phyloP scores from a whole-genome alignment of 441 rosid genomes.

The Capsella rubella region DNA sequence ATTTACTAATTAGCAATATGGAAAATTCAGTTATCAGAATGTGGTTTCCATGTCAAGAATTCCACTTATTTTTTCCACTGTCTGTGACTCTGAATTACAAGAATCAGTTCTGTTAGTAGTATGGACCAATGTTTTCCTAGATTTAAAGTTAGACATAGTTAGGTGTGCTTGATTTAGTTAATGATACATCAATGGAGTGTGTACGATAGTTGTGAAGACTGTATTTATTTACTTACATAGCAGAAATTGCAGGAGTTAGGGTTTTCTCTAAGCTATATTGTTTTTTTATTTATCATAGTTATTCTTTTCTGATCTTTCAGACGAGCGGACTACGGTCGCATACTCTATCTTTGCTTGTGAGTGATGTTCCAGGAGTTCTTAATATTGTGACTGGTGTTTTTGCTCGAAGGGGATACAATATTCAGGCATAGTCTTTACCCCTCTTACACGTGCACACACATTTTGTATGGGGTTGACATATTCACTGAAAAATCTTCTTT shows the following conservation, averaged over 20 bases:
- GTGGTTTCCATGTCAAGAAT: slow-evolving; percentile 19
- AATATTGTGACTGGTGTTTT: slow-evolving; percentile 85
- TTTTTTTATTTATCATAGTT: not conserved
- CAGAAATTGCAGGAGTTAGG: not conserved
- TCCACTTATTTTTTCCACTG: slow-evolving; percentile 8
- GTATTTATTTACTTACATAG: slow-evolving; percentile 5
- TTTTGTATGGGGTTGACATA: slow-evolving; percentile 5
- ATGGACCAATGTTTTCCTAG: not conserved
- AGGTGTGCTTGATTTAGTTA: slow-evolving; percentile 10
- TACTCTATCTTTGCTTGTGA: slow-evolving; percentile 84
- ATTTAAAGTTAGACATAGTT: not conserved
- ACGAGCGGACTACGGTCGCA: slow-evolving; percentile 85
- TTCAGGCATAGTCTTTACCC: slow-evolving; percentile 62
- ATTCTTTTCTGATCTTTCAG: slow-evolving; percentile 51
- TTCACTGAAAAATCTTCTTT: slow-evolving; percentile 39
- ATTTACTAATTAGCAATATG: slow-evolving; percentile 11
- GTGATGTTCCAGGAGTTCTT: slow-evolving; percentile 84
- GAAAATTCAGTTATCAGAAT: slow-evolving; percentile 14
- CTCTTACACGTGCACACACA: slow-evolving; percentile 20
- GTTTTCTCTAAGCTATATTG: not conserved
- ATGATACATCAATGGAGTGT: not conserved
- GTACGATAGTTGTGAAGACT: not conserved
- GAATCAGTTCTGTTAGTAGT: slow-evolving; percentile 4
- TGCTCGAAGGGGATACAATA: slow-evolving; percentile 88
- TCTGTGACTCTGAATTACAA: slow-evolving; percentile 3